Conservation (phyloP, 345 rosid species). For the Angophora floribunda region DNA sequence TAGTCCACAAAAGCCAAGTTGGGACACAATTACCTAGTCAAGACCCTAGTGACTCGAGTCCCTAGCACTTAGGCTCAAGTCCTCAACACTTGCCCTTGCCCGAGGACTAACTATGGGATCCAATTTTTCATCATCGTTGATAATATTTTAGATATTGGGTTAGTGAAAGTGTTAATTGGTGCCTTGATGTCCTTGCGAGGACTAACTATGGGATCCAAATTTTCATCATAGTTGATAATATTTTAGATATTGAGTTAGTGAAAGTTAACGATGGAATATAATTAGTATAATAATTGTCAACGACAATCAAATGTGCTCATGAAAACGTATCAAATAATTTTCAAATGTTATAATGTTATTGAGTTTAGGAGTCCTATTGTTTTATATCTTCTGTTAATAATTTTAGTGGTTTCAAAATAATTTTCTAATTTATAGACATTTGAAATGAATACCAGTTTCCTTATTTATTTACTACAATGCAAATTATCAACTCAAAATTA, state of each 20-base stretch:
- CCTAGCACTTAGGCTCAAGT: neutral
- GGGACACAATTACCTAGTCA: no score
- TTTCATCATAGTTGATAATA: neutral
- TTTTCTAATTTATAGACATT: neutral
- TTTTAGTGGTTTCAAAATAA: neutral
- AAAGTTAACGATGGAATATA: neutral
- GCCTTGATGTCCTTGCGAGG: neutral
- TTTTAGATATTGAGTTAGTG: neutral
- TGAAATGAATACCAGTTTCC: no score
- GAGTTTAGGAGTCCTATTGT: neutral
- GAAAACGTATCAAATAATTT: no score
- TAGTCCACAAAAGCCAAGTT: no score
- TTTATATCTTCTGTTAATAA: neutral
- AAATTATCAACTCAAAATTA: no score
- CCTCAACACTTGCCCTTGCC: neutral
- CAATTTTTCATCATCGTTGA: neutral
- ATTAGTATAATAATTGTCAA: neutral
- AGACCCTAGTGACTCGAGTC: no score
- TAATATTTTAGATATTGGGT: no score
- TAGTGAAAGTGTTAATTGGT: neutral
- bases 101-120: neutral
- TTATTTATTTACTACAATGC: no score
- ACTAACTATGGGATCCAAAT: neutral
- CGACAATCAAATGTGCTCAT: neutral
- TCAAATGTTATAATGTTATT: neutral